A percentile compares a stretch with the other conserved stretches of the same genome.
These are phyloP conservation scores for Rhizopus stolonifer DNA, from an alignment of 371 early-diverging fungal genomes.

Conservation along the genomic window DNA sequence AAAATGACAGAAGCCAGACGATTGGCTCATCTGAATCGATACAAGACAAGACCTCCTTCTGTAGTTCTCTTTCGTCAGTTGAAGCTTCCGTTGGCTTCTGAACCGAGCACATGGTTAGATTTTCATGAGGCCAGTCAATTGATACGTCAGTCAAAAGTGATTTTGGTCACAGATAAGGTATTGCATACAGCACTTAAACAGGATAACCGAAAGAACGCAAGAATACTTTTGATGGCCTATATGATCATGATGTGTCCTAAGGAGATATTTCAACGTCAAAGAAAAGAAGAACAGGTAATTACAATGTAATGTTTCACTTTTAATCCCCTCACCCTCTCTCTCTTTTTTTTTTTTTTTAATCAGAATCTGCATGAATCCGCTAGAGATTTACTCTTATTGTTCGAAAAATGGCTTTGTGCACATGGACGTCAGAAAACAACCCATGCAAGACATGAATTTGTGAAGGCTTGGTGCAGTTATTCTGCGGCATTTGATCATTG, in stretches of 20 bases:
- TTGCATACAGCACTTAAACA: conserved; percentile 30
- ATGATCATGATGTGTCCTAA: conserved; percentile 66
- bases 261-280: conserved; percentile 55
- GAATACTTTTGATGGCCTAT: conserved; percentile 67
- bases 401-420: conserved; percentile 56
- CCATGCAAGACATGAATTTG: conserved; percentile 37
- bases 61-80: conserved; percentile 22
- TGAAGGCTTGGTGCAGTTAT: conserved; percentile 56
- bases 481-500: conserved; percentile 66
- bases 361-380: not conserved
- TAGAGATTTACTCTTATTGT: conserved; percentile 50
- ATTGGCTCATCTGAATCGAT: conserved; percentile 23
- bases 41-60: conserved; percentile 17
- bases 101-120: conserved; percentile 25
- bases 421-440: conserved; percentile 28
- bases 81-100: conserved; percentile 29
- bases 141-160: conserved; percentile 34
- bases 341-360: no score
- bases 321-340: no score
- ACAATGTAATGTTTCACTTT: not conserved
- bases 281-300: conserved; percentile 55
- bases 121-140: conserved; percentile 33
- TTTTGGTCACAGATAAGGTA: conserved; percentile 32
- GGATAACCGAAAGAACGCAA: conserved; percentile 47
- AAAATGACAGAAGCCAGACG: conserved; percentile 29